phyloP scores from a whole-genome alignment of 805 yeast genomes.

The Teunomyces gatunensis region DNA sequence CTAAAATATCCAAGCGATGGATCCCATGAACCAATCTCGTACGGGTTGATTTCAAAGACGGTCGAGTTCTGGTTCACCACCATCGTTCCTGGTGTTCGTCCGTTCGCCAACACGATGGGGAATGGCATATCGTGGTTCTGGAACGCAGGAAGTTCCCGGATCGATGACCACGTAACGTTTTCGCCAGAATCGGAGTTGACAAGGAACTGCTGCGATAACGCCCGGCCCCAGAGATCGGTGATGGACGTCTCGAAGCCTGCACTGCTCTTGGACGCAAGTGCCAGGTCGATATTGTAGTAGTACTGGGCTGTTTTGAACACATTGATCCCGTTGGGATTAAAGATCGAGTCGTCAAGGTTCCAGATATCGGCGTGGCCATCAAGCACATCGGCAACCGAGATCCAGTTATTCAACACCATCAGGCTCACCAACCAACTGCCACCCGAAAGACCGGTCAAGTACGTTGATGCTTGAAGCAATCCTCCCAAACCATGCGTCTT shows the following conservation, averaged over 20 bases:
- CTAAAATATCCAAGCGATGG: conserved; percentile 32
- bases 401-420: conserved; percentile 37
- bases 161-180: conserved; percentile 24
- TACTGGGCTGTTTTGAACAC: conserved; percentile 47
- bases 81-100: conserved; percentile 59
- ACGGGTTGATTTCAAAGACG: conserved; percentile 39
- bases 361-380: conserved; percentile 44
- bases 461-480: conserved; percentile 16
- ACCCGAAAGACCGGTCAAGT: conserved; percentile 42
- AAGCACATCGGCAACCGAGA: conserved; percentile 30
- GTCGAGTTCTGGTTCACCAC: conserved; percentile 68
- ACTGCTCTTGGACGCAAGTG: conserved; percentile 25
- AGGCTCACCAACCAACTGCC: conserved; percentile 57
- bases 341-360: conserved; percentile 63
- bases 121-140: conserved; percentile 34
- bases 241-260: conserved; percentile 36
- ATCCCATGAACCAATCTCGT: conserved; percentile 45
- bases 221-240: conserved; percentile 44
- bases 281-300: conserved; percentile 39
- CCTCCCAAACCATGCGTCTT: conserved; percentile 35
- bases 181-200: conserved; percentile 23
- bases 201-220: conserved; percentile 36
- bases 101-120: conserved; percentile 47
- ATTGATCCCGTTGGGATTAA: conserved; percentile 63
- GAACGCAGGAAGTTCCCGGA: conserved; percentile 22